Evolutionary conservation across 2,329 filamentous ascomycete genomes (phyloP), one percentile per base, ranked within the genome.

Genomic region (Calonectria naviculata): DNA sequence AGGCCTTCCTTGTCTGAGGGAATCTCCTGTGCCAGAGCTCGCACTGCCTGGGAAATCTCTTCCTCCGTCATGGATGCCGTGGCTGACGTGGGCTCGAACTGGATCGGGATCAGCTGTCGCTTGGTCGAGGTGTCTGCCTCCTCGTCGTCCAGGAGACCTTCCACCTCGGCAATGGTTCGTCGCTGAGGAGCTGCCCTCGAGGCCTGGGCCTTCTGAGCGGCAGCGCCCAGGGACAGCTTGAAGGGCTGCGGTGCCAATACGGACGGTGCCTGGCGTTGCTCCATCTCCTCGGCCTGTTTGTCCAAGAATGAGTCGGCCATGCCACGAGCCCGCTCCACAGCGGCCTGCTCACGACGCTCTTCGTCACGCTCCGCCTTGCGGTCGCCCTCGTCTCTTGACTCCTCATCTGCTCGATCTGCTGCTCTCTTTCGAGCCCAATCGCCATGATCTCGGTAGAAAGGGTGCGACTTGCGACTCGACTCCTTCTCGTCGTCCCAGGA

Each of bases 401-500:
- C 88, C 81, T 99, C 97, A 7, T 93, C 90, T 9, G 89, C 89
- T 41, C 94, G 90, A 78, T 95, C 94, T 19, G 88, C 86, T 1
- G 90, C 91, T 56, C 97, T 93, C 80, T 95, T 96, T 21, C 95
- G 91, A 69, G 93, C 91, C 95, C 96, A 99, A 26, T 91, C 89
- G 46, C 92, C 93, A 61, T 93, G 93, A 78, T 99, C 96, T 60
- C 92, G 89, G 84, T 98, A 98, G 86, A 98, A 99, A 44, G 93
- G 89, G 71, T 95, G 91, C 4, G 86, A 85, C 82, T 94, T 95
- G 28, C 92, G 89, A 21, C 87, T 87, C 8, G 90, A 89, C 83
- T 98, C 95, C n/a, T 89, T 92, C 76, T 98, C 95, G 77, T 99
- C 97, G 76, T 98, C 93, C 90, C 95, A 98, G n/a, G 93, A 91